Percentiles rank a stretch among this genome's conserved stretches.
phyloP scores from a whole-genome alignment of 768 basidiomycete genomes.

The Tephrocybe sp. region DNA sequence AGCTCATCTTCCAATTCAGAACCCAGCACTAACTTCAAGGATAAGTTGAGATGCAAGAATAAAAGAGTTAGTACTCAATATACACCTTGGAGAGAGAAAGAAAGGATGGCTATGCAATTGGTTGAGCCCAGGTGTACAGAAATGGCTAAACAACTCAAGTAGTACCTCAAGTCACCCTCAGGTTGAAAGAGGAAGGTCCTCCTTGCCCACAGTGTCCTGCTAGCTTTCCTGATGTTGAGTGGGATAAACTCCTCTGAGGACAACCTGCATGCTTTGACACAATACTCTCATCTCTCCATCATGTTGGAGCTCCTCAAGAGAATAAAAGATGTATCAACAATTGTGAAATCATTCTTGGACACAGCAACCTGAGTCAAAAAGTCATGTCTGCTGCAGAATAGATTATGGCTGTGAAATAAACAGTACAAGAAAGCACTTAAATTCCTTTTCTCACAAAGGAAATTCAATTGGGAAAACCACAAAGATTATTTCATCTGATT shows the following conservation, averaged over 20 bases:
- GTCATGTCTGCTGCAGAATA: slow-evolving; percentile 23
- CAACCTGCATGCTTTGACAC: slow-evolving; percentile 1
- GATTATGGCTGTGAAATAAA: slow-evolving; percentile 23
- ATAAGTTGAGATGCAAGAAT: not conserved
- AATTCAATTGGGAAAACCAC: slow-evolving; percentile 16
- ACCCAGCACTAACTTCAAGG: too few species aligned
- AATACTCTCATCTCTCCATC: not conserved
- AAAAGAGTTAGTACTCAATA: too few species aligned
- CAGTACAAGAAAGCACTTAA: too few species aligned
- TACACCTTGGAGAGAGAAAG: too few species aligned
- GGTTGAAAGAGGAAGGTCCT: too few species aligned
- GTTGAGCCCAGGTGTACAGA: too few species aligned
- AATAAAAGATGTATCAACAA: slow-evolving; percentile 15
- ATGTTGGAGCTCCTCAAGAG: slow-evolving; percentile 20
- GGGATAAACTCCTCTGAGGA: slow-evolving; percentile 2
- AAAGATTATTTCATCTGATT: too few species aligned
- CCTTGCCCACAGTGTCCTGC: too few species aligned
- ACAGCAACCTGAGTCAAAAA: slow-evolving; percentile 8
- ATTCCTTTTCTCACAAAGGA: slow-evolving; percentile 26
- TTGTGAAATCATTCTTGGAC: slow-evolving; percentile 17
- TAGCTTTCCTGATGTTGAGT: not conserved
- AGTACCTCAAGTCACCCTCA: not conserved
- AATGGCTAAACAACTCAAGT: too few species aligned
- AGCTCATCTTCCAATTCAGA: too few species aligned
- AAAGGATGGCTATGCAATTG: too few species aligned